Conservation (phyloP, 2,329 filamentous ascomycete genomes). For the Epichloe gansuensis region DNA sequence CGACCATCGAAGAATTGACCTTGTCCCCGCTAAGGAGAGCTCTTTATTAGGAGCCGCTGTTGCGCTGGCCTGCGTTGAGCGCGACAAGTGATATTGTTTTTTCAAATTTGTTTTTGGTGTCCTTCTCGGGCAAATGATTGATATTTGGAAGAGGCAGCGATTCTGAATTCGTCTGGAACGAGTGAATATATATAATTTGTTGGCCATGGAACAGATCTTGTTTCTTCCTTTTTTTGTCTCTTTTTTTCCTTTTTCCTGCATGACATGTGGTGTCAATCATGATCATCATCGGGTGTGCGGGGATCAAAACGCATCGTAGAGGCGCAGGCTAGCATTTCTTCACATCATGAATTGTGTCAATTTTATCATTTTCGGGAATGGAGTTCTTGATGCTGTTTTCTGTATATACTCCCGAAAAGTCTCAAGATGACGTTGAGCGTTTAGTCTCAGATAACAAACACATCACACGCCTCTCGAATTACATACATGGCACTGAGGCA, state of each 20-base stretch:
- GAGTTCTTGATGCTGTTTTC: neutral
- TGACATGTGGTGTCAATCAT: neutral
- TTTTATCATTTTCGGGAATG: neutral
- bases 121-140: neutral
- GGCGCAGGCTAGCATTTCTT: slow-evolving; percentile 11
- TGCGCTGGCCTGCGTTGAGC: slow-evolving; percentile 39
- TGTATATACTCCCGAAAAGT: slow-evolving; percentile 5
- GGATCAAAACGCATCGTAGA: slow-evolving; percentile 9
- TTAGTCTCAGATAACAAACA: neutral
- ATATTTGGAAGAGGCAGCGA: neutral
- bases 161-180: neutral
- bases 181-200: neutral
- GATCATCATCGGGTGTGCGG: slow-evolving; percentile 6
- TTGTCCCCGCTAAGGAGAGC: slow-evolving; percentile 61
- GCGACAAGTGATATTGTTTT: neutral
- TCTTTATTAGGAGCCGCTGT: slow-evolving; percentile 66
- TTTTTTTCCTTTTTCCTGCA: neutral
- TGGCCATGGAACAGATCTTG: neutral
- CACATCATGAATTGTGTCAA: neutral
- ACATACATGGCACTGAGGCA: neutral
- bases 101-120: neutral
- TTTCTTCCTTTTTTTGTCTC: neutral
- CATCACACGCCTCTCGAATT: too few species aligned
- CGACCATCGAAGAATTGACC: slow-evolving; percentile 36
- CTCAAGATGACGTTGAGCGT: neutral